Evolutionary conservation across 2,329 filamentous ascomycete species (phyloP).

Genomic region (Hortaea werneckii): DNA sequence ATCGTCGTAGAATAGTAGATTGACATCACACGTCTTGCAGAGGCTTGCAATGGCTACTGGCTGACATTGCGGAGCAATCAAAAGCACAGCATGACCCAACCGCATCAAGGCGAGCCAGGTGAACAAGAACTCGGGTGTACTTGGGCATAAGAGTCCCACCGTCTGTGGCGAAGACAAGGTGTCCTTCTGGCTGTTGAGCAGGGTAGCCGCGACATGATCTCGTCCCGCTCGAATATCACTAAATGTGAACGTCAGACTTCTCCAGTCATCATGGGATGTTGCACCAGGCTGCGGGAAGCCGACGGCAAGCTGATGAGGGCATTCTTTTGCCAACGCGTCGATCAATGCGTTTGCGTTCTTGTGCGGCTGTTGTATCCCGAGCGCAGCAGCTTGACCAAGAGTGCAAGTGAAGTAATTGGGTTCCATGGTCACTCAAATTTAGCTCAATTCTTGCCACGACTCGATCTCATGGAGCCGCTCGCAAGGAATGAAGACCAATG

Average conservation of each 20-base stretch:
- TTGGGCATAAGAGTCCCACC: conserved; percentile 47
- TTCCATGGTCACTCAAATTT: conserved; percentile 4
- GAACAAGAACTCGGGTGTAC: conserved; percentile 48
- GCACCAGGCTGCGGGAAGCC: conserved; percentile 36
- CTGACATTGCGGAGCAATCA: conserved; percentile 45
- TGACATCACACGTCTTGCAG: conserved; percentile 37
- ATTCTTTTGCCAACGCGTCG: conserved; percentile 33
- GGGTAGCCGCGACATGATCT: conserved; percentile 24
- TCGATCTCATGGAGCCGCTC: background rate
- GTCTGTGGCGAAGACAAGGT: conserved; percentile 17
- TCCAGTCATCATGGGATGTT: conserved; percentile 6
- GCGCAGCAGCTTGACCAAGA: conserved; percentile 42
- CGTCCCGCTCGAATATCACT: conserved; percentile 26
- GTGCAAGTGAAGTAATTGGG: conserved; percentile 52
- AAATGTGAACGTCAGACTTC: conserved; percentile 27
- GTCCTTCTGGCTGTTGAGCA: conserved; percentile 8
- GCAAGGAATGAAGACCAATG: background rate
- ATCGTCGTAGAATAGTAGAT: conserved; percentile 38
- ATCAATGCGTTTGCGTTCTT: conserved; percentile 42
- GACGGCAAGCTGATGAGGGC: conserved; percentile 36
- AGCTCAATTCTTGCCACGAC: background rate
- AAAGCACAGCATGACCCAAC: conserved; percentile 44
- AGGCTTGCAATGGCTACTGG: conserved; percentile 43
- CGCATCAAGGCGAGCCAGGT: conserved; percentile 51
- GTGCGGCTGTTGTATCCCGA: conserved; percentile 28